A percentile compares a stretch with the other conserved stretches of the same genome.
Conservation (phyloP, 108 stramenopile species). For the Nitzschia sp. region DNA sequence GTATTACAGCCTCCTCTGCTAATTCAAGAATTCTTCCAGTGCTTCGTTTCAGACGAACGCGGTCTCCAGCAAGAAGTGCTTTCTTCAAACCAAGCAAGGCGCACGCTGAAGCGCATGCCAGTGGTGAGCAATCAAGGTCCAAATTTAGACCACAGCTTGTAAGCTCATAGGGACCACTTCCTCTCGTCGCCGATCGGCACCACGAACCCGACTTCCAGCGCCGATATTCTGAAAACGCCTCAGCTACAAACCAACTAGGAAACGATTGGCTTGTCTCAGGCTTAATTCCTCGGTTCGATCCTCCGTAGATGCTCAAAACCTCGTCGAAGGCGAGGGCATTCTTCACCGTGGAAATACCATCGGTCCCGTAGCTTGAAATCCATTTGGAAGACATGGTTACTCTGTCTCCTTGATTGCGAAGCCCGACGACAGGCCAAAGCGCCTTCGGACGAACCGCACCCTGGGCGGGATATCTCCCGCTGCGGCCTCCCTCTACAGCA, state of each 20-base stretch:
- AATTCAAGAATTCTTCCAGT: constrained; percentile 85
- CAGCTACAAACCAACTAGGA: constrained; percentile 73
- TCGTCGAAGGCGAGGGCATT: constrained; percentile 77
- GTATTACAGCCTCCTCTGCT: constrained; percentile 87
- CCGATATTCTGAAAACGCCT: constrained; percentile 67
- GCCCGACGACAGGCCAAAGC: constrained; percentile 93
- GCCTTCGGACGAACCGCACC: constrained; percentile 70
- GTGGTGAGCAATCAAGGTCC: constrained; percentile 77
- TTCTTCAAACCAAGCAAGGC: constrained; percentile 70
- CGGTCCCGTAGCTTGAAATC: constrained; percentile 78
- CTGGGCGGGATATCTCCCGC: constrained; percentile 71
- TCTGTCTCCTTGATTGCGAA: constrained; percentile 88
- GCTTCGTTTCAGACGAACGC: constrained; percentile 75
- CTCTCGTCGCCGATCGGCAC: constrained; percentile 52
- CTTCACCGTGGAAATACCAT: constrained; percentile 51
- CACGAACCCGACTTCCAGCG: constrained; percentile 59
- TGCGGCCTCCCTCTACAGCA: constrained; percentile 67
- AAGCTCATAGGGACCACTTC: constrained; percentile 62
- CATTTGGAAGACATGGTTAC: constrained; percentile 88
- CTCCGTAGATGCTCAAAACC: constrained; percentile 50
- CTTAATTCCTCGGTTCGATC: background rate
- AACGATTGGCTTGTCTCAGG: background rate
- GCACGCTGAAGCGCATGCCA: constrained; percentile 80
- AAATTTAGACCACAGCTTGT: constrained; percentile 63
- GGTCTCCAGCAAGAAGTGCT: constrained; percentile 85